Base-by-base conservation (phyloP, 345 rosid species). In the Acer yangbiense region DNA sequence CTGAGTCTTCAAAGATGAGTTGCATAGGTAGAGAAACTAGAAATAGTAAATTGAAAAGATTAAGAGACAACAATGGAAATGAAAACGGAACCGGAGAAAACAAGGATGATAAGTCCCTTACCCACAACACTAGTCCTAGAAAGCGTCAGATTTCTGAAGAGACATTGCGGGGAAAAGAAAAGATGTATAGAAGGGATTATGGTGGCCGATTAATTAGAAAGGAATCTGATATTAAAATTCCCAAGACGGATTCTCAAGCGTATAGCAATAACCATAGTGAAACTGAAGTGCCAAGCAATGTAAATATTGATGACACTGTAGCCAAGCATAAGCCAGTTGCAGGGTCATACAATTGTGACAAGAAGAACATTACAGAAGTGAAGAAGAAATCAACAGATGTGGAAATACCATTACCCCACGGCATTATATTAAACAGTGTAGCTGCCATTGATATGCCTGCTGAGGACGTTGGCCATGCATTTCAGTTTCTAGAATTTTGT, bases 401-500 rank as follows among this genome's bases (percentile, higher is more conserved):
- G 52, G 83, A 70, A 48, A 68, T 88, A 77, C 81, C 75, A 65
- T 69, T 88, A 80, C 98, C 97, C 72, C 69, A 60, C 35, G 91
- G 94, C 54, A 85, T 74, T 48, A 48, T 64, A 80, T 82, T 86
- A 83, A 80, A 70, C 41, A 72, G 78, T 74, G 86, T 91, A 65
- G 87, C 88, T n/a, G 93, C 90, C 25, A 50, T 90, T 76, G 92
- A 93, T 41, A 71, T 93, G 48, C 77, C 87, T 57, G 82, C 88
- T 77, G 86, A 90, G 72, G 79, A 83, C 80, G 89, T 78, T 70
- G 98, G 97, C 46, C 83, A 83, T 32, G 91, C 87, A 68, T 78
- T 95, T 73, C 98, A 93, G 76, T 93, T 93, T 76, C 66, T 93
- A 41, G 92, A 91, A 76, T 95, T 94, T 77, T 91, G 93, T 82